phyloP scores from a whole-genome alignment of 2,329 filamentous ascomycete species.

The Daldinia eschscholtzii region DNA sequence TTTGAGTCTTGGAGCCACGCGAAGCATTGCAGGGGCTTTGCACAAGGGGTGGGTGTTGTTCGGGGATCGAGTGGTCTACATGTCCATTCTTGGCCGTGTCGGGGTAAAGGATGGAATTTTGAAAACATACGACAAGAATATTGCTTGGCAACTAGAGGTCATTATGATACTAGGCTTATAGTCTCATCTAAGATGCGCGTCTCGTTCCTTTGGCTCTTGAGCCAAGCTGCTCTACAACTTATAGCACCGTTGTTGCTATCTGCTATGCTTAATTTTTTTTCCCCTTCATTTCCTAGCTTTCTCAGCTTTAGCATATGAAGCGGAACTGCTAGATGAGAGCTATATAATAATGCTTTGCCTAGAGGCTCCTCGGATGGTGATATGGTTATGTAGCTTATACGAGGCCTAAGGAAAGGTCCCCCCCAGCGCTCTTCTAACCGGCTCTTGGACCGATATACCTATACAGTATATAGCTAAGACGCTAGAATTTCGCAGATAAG shows the following conservation, averaged over 20 bases:
- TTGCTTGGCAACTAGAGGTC: background rate
- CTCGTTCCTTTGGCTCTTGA: background rate
- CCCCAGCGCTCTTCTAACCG: background rate
- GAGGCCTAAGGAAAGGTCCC: background rate
- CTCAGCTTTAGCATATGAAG: too few relatives aligned
- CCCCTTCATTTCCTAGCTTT: background rate
- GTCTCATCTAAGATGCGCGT: background rate
- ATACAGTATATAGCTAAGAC: background rate
- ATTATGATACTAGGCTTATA: background rate
- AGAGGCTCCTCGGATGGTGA: background rate
- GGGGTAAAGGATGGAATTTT: background rate
- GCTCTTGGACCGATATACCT: background rate
- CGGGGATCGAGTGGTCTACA: background rate
- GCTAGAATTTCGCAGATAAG: background rate
- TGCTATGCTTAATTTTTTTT: background rate
- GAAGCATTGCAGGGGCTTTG: background rate
- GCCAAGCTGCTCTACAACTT: background rate
- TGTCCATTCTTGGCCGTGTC: background rate
- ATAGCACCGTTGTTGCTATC: background rate
- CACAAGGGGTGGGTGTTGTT: background rate
- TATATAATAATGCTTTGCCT: too few relatives aligned
- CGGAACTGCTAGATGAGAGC: too few relatives aligned
- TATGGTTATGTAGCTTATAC: background rate
- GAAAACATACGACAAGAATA: background rate
- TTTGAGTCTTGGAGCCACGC: background rate